phyloP scores from a whole-genome alignment of 768 basidiomycete genomes.

The Suillus cothurnatus region DNA sequence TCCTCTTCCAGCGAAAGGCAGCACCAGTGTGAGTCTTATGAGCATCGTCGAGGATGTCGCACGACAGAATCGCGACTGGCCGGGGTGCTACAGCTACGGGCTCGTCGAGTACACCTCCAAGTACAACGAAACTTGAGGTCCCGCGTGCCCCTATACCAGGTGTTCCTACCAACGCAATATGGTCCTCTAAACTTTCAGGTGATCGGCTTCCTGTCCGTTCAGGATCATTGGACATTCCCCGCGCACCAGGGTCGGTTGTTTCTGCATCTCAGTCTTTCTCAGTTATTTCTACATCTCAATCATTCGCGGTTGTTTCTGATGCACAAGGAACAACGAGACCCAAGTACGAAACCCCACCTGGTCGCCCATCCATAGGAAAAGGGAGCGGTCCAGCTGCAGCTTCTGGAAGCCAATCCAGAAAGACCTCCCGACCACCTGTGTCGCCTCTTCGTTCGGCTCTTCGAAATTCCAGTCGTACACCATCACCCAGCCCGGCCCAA shows the following conservation, averaged over 20 bases:
- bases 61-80: conserved; percentile 36
- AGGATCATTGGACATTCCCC: conserved; percentile 27
- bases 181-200: conserved; percentile 2
- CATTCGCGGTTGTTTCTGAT: background rate
- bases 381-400: background rate
- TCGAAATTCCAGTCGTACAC: conserved; percentile 51
- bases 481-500: conserved; percentile 42
- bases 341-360: background rate
- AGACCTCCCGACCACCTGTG: conserved; percentile 36
- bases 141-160: conserved; percentile 12
- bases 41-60: conserved; percentile 68
- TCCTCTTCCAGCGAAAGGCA: conserved; percentile 18
- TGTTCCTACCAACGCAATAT: background rate
- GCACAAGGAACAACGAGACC: background rate
- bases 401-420: background rate
- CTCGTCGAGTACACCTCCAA: background rate
- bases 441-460: conserved; percentile 65
- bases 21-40: conserved; percentile 50
- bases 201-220: background rate
- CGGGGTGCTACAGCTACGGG: conserved; percentile 11
- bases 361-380: background rate
- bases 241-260: conserved; percentile 19
- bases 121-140: conserved; percentile 3
- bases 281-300: background rate
- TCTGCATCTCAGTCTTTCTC: background rate